Evolutionary conservation across 2,329 filamentous ascomycete genomes (phyloP).

Genomic region (Cytospora schulzeri): DNA sequence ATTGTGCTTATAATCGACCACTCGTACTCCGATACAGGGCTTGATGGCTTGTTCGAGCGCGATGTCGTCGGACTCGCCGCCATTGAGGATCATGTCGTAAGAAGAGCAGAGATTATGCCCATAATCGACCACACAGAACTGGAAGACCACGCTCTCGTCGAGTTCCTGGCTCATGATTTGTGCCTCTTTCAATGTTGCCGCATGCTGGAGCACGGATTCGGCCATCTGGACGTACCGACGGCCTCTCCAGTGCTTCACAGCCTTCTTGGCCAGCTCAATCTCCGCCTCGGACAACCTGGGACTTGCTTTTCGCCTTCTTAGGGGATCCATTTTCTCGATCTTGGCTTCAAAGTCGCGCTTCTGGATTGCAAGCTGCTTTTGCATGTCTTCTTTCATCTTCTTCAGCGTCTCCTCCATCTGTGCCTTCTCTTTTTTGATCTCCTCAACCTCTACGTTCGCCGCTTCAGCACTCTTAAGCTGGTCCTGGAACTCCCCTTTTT

Average conservation of each 20-base stretch:
- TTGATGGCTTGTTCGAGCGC: conserved; percentile 80
- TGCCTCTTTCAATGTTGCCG: conserved; percentile 86
- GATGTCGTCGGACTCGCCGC: conserved; percentile 80
- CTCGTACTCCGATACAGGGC: conserved; percentile 86
- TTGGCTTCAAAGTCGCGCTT: conserved; percentile 83
- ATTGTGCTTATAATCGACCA: conserved; percentile 85
- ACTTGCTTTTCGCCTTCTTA: conserved; percentile 62
- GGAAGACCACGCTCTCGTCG: conserved; percentile 89
- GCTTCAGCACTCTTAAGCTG: conserved; percentile 76
- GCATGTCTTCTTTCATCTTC: conserved; percentile 83
- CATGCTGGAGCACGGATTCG: conserved; percentile 85
- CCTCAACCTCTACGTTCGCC: conserved; percentile 76
- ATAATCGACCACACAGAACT: conserved; percentile 88
- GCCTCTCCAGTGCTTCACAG: conserved; percentile 75
- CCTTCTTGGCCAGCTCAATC: conserved; percentile 66
- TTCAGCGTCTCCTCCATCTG: conserved; percentile 82
- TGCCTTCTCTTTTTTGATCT: conserved; percentile 78
- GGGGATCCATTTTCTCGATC: conserved; percentile 72
- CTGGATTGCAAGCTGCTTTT: conserved; percentile 80
- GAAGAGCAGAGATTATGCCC: conserved; percentile 90
- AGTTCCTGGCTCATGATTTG: conserved; percentile 98
- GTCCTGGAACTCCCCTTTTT: conserved; percentile 80
- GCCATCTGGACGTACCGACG: conserved; percentile 93
- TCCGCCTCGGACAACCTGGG: conserved; percentile 72
- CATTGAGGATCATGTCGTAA: conserved; percentile 94